Conservation (phyloP, 306 rosid genomes). For the Vachellia collinsii region DNA sequence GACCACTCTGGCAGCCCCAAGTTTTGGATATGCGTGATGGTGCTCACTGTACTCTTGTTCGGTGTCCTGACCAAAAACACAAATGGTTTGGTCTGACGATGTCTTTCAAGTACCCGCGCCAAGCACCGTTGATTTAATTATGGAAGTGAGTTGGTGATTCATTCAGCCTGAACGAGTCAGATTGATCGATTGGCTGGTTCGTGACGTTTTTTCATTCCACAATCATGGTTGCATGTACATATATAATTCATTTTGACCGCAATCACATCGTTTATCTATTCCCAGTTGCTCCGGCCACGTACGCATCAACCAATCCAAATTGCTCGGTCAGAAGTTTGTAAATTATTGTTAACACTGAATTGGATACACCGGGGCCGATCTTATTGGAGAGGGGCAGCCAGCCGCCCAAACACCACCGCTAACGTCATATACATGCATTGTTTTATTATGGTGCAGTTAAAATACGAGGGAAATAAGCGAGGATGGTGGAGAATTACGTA, state of each 20-base stretch:
- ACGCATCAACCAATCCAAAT: background rate
- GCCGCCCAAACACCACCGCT: background rate
- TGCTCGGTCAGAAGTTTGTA: background rate
- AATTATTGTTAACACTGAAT: too few relatives aligned
- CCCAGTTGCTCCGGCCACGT: slow-evolving; percentile 6
- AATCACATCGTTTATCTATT: background rate
- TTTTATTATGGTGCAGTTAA: background rate
- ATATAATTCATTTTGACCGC: background rate
- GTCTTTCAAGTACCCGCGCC: background rate
- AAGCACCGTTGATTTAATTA: background rate
- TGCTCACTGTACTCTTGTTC: background rate
- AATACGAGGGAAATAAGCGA: background rate
- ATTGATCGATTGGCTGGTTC: background rate
- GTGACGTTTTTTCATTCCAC: background rate
- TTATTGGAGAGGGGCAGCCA: background rate
- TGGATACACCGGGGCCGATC: too few relatives aligned
- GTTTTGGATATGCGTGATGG: background rate
- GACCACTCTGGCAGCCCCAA: background rate
- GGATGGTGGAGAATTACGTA: background rate
- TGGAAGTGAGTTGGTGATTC: slow-evolving; percentile 8
- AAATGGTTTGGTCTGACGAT: background rate
- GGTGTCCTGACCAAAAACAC: background rate
- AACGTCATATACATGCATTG: background rate
- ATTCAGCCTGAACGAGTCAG: background rate
- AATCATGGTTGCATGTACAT: background rate